These are phyloP conservation scores for Agrostemma githago DNA, from an alignment of 148 eudicot species.

Conservation along the genomic window DNA sequence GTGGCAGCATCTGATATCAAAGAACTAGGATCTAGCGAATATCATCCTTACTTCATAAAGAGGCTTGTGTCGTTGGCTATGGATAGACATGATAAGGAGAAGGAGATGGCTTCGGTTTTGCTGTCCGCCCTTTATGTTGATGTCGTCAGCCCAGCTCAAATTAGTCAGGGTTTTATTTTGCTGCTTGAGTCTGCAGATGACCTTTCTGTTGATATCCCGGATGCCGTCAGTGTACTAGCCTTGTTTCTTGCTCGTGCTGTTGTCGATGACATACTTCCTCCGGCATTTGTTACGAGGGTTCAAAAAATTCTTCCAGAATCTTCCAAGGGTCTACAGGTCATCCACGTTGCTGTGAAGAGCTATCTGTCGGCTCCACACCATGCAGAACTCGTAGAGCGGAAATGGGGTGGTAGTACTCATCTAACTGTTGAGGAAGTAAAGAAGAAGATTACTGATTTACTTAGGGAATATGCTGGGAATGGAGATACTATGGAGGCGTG, in stretches of 20 bases:
- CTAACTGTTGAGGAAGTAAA: slow-evolving; percentile 89
- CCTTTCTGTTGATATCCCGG: slow-evolving; percentile 82
- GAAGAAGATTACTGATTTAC: slow-evolving; percentile 69
- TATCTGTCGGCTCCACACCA: slow-evolving; percentile 98
- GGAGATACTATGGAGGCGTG: slow-evolving; percentile 89
- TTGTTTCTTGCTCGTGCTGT: slow-evolving; percentile 88
- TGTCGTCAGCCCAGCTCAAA: slow-evolving; percentile 73
- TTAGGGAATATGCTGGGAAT: slow-evolving; percentile 74
- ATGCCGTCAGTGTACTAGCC: slow-evolving; percentile 77
- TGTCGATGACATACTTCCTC: slow-evolving; percentile 95
- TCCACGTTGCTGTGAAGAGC: slow-evolving; percentile 89
- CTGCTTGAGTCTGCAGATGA: slow-evolving; percentile 93
- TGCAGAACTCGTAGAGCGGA: slow-evolving; percentile 87
- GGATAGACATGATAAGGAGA: slow-evolving; percentile 98
- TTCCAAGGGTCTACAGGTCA: slow-evolving; percentile 71
- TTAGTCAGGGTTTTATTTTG: slow-evolving; percentile 81
- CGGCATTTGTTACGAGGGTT: slow-evolving; percentile 74
- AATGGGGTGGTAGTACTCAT: slow-evolving; percentile 95
- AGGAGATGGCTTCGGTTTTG: slow-evolving; percentile 95
- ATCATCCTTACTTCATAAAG: slow-evolving; percentile 87
- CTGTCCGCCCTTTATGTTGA: slow-evolving; percentile 88
- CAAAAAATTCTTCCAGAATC: slow-evolving; percentile 48
- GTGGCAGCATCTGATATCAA: slow-evolving; percentile 77
- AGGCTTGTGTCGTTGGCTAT: slow-evolving; percentile 87
- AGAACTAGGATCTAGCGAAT: slow-evolving; percentile 77